Evolutionary conservation across 2,329 filamentous ascomycete species (phyloP), one percentile per base, ranked within the genome.

Genomic region (Colletotrichum musae): DNA sequence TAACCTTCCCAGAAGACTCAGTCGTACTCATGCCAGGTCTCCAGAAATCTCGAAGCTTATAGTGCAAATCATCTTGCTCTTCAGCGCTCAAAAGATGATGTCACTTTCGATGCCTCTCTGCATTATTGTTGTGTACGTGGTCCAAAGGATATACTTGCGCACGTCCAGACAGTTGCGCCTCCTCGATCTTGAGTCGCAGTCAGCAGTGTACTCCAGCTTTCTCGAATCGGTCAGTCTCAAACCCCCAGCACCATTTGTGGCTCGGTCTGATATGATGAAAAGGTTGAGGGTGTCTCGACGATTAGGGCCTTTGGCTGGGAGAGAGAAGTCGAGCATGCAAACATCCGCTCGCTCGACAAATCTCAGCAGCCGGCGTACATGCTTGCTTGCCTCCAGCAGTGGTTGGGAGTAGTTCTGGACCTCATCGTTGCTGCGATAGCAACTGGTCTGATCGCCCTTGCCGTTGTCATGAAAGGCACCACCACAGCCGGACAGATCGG

Each of bases 311-410:
- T 89, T 69, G 83, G 83, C 3, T 90, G 87, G 88, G 78, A 84
- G 45, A 73, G 77, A 2, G 74, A 77, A 6, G 80, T 83, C 62
- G 77, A 83, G 16, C 72, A 82, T 32, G 81, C 81, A 69, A 88
- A 87, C 64, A 76, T 84, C 16, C 70, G 73, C 4, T 79, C 87
- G 0, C 77, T 91, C 1, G 86, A 90, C 68, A 77, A 77, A 6
- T 88, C 88, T 0, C 88, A 91, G 72, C 77, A 80, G 24, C 88
- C 88, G 0, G 87, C 85, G 58, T 91, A 91, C 72, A 80, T 89
- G 0, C 80, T 90, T 6, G 86, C 82, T 64, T 84, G 84, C 47
- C 82, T 89, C 4, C 89, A 91, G 73, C 81, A 86, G 43, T 91
- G 88, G 88, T 78, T 89, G 0, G 82, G 79, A 0, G 75, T 89